Percentiles rank a stretch among this genome's conserved stretches.
Evolutionary conservation across 148 eudicot species (phyloP).

Genomic region (Rhododendron ferrugineum): DNA sequence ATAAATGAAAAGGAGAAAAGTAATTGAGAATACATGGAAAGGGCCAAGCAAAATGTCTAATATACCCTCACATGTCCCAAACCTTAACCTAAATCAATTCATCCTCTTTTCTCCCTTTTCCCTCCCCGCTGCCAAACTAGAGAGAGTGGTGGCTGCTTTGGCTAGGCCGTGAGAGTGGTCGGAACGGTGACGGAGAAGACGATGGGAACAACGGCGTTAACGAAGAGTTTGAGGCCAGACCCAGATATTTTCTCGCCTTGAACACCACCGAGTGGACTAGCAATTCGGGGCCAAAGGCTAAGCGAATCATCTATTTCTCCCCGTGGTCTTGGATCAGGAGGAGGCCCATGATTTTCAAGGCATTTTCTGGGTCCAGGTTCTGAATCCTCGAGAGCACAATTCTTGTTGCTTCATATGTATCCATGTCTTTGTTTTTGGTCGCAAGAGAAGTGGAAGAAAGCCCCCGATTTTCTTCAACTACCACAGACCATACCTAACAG

Average conservation of each 20-base stretch:
- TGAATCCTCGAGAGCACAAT: slow-evolving; percentile 69
- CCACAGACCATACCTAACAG: slow-evolving; percentile 24
- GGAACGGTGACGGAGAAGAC: neutral
- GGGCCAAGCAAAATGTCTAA: too few species aligned
- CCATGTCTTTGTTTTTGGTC: slow-evolving; percentile 26
- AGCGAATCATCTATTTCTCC: slow-evolving; percentile 85
- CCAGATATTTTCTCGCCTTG: slow-evolving; percentile 65
- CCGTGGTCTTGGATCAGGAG: slow-evolving; percentile 82
- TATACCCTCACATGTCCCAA: too few species aligned
- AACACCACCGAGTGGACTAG: slow-evolving; percentile 53
- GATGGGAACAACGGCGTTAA: slow-evolving; percentile 34
- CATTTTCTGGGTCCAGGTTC: slow-evolving; percentile 68
- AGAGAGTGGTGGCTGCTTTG: too few species aligned
- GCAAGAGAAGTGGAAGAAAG: neutral
- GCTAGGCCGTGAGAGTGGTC: slow-evolving; percentile 26
- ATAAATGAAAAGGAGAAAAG: too few species aligned
- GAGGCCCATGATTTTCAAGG: slow-evolving; percentile 81
- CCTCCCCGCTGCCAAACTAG: too few species aligned
- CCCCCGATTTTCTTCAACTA: slow-evolving; percentile 12
- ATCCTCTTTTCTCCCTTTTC: too few species aligned
- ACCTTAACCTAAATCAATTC: too few species aligned
- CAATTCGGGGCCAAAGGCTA: slow-evolving; percentile 85
- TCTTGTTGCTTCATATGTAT: slow-evolving; percentile 83
- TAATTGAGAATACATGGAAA: too few species aligned
- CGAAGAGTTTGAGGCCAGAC: slow-evolving; percentile 40